Evolutionary conservation across 2,329 filamentous ascomycete genomes (phyloP).

Genomic region (Xylariales sp.): DNA sequence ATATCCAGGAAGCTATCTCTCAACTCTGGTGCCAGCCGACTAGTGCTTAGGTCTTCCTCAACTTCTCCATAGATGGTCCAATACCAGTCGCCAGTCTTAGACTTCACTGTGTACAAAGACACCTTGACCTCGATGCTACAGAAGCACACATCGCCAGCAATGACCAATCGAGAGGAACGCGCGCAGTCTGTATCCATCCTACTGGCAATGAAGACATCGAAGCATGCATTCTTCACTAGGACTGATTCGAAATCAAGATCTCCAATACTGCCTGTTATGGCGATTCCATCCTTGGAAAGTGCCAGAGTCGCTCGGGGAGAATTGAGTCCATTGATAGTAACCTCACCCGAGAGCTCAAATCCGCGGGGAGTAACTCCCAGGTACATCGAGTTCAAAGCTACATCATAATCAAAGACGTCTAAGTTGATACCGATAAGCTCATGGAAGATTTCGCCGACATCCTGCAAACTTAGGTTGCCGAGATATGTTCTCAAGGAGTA

Average conservation of each 20-base stretch:
- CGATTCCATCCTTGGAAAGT: background rate
- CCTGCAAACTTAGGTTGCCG: background rate
- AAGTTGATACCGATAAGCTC: background rate
- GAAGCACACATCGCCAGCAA: background rate
- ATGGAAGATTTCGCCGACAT: background rate
- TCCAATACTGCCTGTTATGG: background rate
- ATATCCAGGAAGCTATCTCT: background rate
- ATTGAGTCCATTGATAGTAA: background rate
- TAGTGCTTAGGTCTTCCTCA: background rate
- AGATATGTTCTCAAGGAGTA: background rate
- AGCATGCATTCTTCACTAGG: background rate
- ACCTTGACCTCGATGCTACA: background rate
- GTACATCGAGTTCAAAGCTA: background rate
- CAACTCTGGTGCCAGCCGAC: background rate
- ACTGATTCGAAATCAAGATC: background rate
- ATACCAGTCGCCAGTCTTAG: background rate
- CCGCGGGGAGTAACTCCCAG: background rate
- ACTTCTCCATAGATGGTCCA: background rate
- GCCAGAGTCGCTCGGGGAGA: background rate
- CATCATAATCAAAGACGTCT: background rate
- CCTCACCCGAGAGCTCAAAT: background rate
- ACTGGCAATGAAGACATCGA: background rate
- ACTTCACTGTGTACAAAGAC: background rate
- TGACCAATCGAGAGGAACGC: background rate
- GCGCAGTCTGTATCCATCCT: background rate